A percentile compares a stretch with the other conserved stretches of the same genome.
Conservation (phyloP, 768 basidiomycete genomes). For the Lactifluus echinatus region DNA sequence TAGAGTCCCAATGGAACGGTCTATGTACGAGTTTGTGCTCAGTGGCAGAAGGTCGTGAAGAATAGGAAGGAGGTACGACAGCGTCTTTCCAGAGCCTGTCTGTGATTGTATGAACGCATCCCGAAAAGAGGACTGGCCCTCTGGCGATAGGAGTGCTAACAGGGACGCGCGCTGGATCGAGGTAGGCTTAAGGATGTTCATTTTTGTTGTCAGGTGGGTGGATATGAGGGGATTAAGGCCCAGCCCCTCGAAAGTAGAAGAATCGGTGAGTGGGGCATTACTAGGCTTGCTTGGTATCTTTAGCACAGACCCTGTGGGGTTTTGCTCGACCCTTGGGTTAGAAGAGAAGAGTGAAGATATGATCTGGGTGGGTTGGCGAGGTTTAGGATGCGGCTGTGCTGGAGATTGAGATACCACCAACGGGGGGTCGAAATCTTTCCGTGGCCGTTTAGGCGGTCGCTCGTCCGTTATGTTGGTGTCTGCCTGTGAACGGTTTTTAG, state of each 20-base stretch:
- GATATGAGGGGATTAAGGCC: conserved; percentile 78
- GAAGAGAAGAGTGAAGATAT: conserved; percentile 67
- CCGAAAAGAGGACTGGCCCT: conserved; percentile 34
- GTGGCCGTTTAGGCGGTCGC: conserved; percentile 16
- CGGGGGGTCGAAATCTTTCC: not conserved
- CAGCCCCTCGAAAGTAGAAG: conserved; percentile 72
- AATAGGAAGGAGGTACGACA: conserved; percentile 89
- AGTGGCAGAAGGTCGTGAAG: conserved; percentile 90
- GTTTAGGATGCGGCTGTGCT: not conserved
- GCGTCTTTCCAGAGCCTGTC: conserved; percentile 94
- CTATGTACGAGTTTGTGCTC: conserved; percentile 84
- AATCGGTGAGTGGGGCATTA: conserved; percentile 72
- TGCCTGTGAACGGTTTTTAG: not conserved
- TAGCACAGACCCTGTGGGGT: conserved; percentile 23
- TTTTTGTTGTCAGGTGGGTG: conserved; percentile 68
- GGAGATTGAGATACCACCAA: not conserved
- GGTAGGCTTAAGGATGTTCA: conserved; percentile 79
- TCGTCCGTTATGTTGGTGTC: not conserved
- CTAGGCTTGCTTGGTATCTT: conserved; percentile 45
- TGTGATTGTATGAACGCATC: conserved; percentile 95
- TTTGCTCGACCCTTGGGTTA: conserved; percentile 59
- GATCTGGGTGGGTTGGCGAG: conserved; percentile 13
- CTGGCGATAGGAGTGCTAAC: conserved; percentile 48
- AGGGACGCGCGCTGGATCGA: conserved; percentile 76
- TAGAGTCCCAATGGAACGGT: conserved; percentile 89